Conservation (phyloP, 257 asterid genomes). For the Perilla frutescens region DNA sequence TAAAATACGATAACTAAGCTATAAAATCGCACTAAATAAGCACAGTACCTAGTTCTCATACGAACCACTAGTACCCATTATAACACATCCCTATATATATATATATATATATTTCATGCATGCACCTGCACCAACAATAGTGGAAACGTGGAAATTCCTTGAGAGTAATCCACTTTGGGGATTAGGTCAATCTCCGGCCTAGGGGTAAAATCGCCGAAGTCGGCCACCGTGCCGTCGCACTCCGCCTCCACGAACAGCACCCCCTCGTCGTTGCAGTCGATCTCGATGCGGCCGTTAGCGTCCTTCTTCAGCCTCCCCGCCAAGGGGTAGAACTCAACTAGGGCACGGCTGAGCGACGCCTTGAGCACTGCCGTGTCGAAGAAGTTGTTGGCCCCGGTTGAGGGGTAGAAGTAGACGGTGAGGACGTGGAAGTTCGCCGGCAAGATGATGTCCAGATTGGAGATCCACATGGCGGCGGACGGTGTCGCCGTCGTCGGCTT, state of each 20-base stretch:
- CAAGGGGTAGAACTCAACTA: constrained; percentile 69
- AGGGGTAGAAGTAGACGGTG: constrained; percentile 54
- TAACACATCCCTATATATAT: too few relatives aligned
- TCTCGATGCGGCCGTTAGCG: constrained; percentile 53
- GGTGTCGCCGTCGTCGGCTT: too few relatives aligned
- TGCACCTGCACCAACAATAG: constrained; percentile 69
- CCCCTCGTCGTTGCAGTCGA: constrained; percentile 66
- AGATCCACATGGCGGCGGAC: constrained; percentile 5
- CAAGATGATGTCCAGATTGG: constrained; percentile 59
- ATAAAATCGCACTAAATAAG: too few relatives aligned
- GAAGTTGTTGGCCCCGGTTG: constrained; percentile 45
- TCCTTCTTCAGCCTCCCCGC: constrained; percentile 62
- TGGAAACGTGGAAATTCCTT: constrained; percentile 51
- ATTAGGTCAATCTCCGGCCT: constrained; percentile 56
- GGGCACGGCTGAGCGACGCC: constrained; percentile 46
- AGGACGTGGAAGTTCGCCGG: constrained; percentile 47
- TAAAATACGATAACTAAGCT: too few relatives aligned
- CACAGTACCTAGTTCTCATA: too few relatives aligned
- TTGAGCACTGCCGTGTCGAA: neutral
- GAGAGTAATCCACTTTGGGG: constrained; percentile 66
- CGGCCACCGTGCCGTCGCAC: constrained; percentile 50
- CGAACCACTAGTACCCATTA: too few relatives aligned
- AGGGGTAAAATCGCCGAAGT: constrained; percentile 65
- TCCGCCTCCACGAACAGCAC: constrained; percentile 71
- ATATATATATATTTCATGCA: too few relatives aligned